Conservation (phyloP, 305 asterid genomes). For the Fraxinus sp. region DNA sequence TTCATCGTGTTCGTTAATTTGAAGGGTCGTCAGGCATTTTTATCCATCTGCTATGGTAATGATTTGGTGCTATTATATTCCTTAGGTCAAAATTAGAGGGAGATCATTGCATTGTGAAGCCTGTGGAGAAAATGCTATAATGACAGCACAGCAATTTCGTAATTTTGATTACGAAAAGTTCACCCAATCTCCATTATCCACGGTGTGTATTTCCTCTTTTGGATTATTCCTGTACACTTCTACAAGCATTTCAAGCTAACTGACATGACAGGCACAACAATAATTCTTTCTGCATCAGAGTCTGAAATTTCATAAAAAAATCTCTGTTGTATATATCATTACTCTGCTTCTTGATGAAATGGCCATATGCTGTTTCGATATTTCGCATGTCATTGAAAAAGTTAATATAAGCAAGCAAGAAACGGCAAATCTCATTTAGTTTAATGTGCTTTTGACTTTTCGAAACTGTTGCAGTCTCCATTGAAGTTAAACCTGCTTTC, state of each 20-base stretch:
- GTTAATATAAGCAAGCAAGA: background rate
- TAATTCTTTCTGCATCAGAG: background rate
- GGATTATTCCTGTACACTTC: background rate
- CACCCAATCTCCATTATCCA: slow-evolving; percentile 68
- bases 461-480: slow-evolving; percentile 34
- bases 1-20: background rate
- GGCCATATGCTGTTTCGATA: background rate
- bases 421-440: background rate
- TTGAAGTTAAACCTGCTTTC: slow-evolving; percentile 42
- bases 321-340: background rate
- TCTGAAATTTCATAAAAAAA: background rate
- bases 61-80: slow-evolving; percentile 13
- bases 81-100: slow-evolving; percentile 86
- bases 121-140: slow-evolving; percentile 62
- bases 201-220: slow-evolving; percentile 41
- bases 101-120: slow-evolving; percentile 76
- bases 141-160: slow-evolving; percentile 48
- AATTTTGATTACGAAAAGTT: slow-evolving; percentile 62
- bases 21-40: background rate
- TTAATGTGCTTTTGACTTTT: background rate
- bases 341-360: background rate
- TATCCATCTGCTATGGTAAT: background rate
- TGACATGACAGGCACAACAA: background rate
- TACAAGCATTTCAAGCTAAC: background rate
- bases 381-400: background rate